Conservation (phyloP, 371 early-diverging fungal genomes). For the Lichtheimia hyalospora region DNA sequence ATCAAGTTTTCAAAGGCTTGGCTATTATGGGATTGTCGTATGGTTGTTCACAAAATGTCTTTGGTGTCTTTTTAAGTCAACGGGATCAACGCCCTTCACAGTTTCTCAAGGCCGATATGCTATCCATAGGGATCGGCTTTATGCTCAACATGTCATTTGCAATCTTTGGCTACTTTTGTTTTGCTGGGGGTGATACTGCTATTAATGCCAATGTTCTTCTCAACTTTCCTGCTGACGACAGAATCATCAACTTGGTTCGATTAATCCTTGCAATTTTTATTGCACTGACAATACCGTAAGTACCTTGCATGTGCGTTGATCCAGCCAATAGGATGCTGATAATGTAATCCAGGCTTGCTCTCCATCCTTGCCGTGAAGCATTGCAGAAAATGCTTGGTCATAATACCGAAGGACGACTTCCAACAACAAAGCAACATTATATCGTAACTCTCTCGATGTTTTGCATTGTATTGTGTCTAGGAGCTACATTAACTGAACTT, state of each 20-base stretch:
- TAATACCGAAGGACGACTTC: conserved; percentile 21
- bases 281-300: conserved; percentile 49
- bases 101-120: conserved; percentile 39
- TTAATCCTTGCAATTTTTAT: conserved; percentile 45
- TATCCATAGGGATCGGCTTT: conserved; percentile 41
- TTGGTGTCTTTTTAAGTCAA: conserved; percentile 44
- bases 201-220: conserved; percentile 53
- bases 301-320: conserved; percentile 9
- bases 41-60: conserved; percentile 53
- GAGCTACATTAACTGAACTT: conserved; percentile 43
- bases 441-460: conserved; percentile 37
- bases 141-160: conserved; percentile 53
- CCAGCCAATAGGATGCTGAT: background rate
- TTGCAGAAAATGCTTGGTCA: conserved; percentile 44
- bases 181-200: conserved; percentile 34
- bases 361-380: conserved; percentile 55
- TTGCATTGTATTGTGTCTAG: conserved; percentile 35
- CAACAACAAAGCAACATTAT: conserved; percentile 41
- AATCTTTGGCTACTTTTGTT: conserved; percentile 49
- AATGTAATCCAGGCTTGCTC: conserved; percentile 26
- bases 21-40: conserved; percentile 56
- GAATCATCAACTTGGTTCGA: conserved; percentile 47
- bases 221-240: conserved; percentile 50
- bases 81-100: conserved; percentile 31
- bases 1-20: conserved; percentile 33